These are phyloP conservation scores for Venturia carpophila DNA, from an alignment of 2,329 filamentous ascomycete genomes.

Conservation along the genomic window DNA sequence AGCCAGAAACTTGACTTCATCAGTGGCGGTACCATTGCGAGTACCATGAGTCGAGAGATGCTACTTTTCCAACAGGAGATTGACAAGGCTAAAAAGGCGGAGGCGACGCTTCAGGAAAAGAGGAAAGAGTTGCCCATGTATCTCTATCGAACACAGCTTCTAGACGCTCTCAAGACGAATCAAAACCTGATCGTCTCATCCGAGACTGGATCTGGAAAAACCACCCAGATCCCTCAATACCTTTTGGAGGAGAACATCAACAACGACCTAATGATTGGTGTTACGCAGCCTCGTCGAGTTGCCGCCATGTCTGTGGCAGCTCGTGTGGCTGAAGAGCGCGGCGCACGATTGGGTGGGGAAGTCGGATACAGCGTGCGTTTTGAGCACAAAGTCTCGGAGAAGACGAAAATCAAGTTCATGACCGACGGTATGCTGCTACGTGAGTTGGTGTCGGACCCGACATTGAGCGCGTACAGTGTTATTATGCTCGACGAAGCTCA, in stretches of 20 bases:
- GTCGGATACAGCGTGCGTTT: conserved; percentile 95
- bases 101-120: conserved; percentile 81
- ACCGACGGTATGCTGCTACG: conserved; percentile 92
- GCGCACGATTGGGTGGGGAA: conserved; percentile 79
- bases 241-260: conserved; percentile 87
- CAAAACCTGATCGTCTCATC: conserved; percentile 89
- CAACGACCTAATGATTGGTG: conserved; percentile 79
- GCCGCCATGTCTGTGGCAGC: conserved; percentile 97
- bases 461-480: conserved; percentile 72
- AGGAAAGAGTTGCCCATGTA: conserved; percentile 87
- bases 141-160: conserved; percentile 73
- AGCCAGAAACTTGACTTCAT: conserved; percentile 81
- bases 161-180: conserved; percentile 76
- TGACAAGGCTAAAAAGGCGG: conserved; percentile 81
- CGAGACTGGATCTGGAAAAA: conserved; percentile 93
- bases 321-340: conserved; percentile 90
- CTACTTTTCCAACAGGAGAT: conserved; percentile 70
- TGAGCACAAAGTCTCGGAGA: conserved; percentile 83
- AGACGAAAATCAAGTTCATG: conserved; percentile 91
- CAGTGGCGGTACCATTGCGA: conserved; percentile 68
- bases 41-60: conserved; percentile 70
- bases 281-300: conserved; percentile 89
- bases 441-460: conserved; percentile 83
- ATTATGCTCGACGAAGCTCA: conserved; percentile 98
- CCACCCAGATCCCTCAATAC: conserved; percentile 90